Evolutionary conservation across 2,329 filamentous ascomycete species (phyloP).

Genomic region (Hyphodiscus sp.): DNA sequence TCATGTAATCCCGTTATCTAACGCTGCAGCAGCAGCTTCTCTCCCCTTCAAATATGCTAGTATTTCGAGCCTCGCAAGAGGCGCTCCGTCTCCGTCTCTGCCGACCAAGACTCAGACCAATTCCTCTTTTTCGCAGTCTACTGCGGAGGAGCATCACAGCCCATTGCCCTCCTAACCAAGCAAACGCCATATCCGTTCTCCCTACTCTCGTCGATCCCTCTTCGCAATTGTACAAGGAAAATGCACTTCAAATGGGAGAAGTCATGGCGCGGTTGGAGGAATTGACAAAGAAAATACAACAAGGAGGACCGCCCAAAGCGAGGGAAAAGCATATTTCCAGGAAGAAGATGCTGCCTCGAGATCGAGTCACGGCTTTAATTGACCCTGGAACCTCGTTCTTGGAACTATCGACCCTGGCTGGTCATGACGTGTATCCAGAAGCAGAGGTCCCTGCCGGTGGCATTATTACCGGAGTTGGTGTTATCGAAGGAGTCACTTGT

Average conservation of each 20-base stretch:
- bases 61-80: conserved; percentile 41
- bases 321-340: conserved; percentile 79
- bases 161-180: conserved; percentile 76
- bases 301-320: conserved; percentile 75
- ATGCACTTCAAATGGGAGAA: conserved; percentile 69
- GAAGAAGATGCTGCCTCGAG: conserved; percentile 90
- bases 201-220: conserved; percentile 69
- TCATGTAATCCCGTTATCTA: conserved; percentile 14
- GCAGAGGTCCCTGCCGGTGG: conserved; percentile 85
- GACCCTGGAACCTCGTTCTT: conserved; percentile 87
- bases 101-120: conserved; percentile 35
- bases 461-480: conserved; percentile 87
- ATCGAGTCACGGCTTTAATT: conserved; percentile 79
- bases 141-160: conserved; percentile 50
- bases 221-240: conserved; percentile 75
- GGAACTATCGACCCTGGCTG: conserved; percentile 88
- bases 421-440: conserved; percentile 75
- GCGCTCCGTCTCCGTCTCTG: conserved; percentile 35
- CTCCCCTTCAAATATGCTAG: conserved; percentile 36
- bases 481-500: conserved; percentile 84
- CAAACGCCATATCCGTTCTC: conserved; percentile 73
- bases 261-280: conserved; percentile 61
- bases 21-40: conserved; percentile 14
- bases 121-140: conserved; percentile 9
- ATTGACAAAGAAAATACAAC: conserved; percentile 64